Evolutionary conservation across 169 alveolate species (phyloP), one percentile per base, ranked within the genome.

Genomic region (Babesia bovis): DNA sequence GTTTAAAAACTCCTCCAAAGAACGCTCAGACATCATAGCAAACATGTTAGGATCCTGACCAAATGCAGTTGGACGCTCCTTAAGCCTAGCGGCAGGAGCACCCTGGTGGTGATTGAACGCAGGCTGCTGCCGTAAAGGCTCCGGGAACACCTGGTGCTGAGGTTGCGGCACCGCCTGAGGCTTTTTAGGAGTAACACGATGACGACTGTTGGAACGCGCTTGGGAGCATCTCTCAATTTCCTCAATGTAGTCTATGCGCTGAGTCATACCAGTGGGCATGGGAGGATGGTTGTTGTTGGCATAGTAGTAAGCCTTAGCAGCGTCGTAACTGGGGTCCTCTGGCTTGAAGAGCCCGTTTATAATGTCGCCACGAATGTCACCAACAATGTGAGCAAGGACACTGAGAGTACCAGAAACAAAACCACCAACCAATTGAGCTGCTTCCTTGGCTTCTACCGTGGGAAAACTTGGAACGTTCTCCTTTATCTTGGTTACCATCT

Each of bases 171-270:
- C 35, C 3, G 1, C 47, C 23, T 28, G 25, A 3, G 51, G 4
- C 56, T n/a, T 44, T 26, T 17, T 33, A 12, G 53, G 21, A 21
- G 30, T 25, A 15, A 15, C 5, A n/a, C 2, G 41, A 28, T 35
- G 4, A 17, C 26, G 15, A 21, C 60, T 63, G 21, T 28, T 15
- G 23, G 63, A 25, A 4, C 73, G 59, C 5, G 28, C 30, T 15
- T 17, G 58, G n/a, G 60, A 30, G 44, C 74, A 65, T 26, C 47
- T 68, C 47, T 65, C 87, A 51, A 78, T 78, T 15, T 73, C 84
- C 51, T 81, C 84, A 0, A 56, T 61, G 79, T 81, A 81, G 66
- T 81, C 88, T 4, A 81, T 81, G 49, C 88, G 75, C 68, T 81
- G 84, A 17, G 88, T 81, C 52, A 81, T 45, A 3, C 78, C 84